phyloP scores from a whole-genome alignment of 2,329 filamentous ascomycete genomes.

The Dothistroma septosporum region DNA sequence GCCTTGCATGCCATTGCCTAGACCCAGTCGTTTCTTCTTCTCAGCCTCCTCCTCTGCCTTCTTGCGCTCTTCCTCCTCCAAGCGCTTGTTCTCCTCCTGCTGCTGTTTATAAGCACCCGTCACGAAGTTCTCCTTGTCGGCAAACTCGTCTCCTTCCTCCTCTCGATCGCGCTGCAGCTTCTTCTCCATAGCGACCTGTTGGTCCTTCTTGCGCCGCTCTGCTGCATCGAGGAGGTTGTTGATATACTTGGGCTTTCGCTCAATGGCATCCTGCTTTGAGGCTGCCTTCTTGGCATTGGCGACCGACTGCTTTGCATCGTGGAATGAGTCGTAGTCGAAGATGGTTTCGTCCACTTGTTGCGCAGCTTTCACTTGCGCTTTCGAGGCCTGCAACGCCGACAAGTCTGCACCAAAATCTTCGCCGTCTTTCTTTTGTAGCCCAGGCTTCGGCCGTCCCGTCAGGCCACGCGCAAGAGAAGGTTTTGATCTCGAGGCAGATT shows the following conservation, averaged over 20 bases:
- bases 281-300: slow-evolving; percentile 54
- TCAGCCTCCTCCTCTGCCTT: slow-evolving; percentile 63
- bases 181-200: slow-evolving; percentile 74
- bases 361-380: slow-evolving; percentile 61
- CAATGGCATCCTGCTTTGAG: slow-evolving; percentile 50
- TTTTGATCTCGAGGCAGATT: slow-evolving; percentile 17
- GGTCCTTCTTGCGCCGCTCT: slow-evolving; percentile 71
- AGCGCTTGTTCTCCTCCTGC: slow-evolving; percentile 66
- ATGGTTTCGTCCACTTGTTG: slow-evolving; percentile 66
- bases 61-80: slow-evolving; percentile 68
- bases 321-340: slow-evolving; percentile 81
- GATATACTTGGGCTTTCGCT: slow-evolving; percentile 75
- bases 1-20: slow-evolving; percentile 56
- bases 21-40: slow-evolving; percentile 59
- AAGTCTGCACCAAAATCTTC: slow-evolving; percentile 53
- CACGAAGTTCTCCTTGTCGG: slow-evolving; percentile 80
- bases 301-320: slow-evolving; percentile 65
- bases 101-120: slow-evolving; percentile 78
- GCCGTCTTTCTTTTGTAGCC: slow-evolving; percentile 40
- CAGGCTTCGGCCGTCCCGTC: slow-evolving; percentile 27
- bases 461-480: slow-evolving; percentile 29
- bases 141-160: slow-evolving; percentile 75
- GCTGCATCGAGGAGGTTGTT: slow-evolving; percentile 67
- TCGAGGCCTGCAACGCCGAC: slow-evolving; percentile 54
- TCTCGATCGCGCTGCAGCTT: slow-evolving; percentile 72